These are phyloP conservation scores for Cyanodermella asteris DNA, from an alignment of 2,329 filamentous ascomycete genomes.

Conservation along the genomic window DNA sequence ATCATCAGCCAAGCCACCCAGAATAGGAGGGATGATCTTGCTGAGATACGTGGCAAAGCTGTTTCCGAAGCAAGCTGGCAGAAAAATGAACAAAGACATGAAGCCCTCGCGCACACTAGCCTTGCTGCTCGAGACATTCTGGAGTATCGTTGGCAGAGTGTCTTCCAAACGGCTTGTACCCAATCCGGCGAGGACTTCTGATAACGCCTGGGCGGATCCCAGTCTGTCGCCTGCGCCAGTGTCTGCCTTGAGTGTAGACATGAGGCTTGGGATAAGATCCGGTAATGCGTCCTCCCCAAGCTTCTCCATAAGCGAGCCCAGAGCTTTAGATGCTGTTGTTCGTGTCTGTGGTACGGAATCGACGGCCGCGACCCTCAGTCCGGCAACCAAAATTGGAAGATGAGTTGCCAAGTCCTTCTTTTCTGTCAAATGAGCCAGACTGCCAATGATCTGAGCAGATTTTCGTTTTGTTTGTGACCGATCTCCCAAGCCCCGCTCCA, in stretches of 20 bases:
- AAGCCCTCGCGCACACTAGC: slow-evolving; percentile 86
- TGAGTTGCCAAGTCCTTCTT: slow-evolving; percentile 83
- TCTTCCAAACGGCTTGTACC: slow-evolving; percentile 86
- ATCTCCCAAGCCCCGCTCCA: slow-evolving; percentile 78
- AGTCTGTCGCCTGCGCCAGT: slow-evolving; percentile 89
- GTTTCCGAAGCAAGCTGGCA: slow-evolving; percentile 97
- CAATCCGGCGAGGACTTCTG: slow-evolving; percentile 84
- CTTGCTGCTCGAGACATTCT: slow-evolving; percentile 86
- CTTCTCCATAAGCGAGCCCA: slow-evolving; percentile 95
- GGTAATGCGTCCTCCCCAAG: slow-evolving; percentile 89
- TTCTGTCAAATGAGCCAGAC: slow-evolving; percentile 87
- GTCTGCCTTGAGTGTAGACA: slow-evolving; percentile 94
- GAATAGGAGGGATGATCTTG: slow-evolving; percentile 85
- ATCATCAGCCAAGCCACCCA: slow-evolving; percentile 85
- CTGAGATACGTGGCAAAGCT: slow-evolving; percentile 91
- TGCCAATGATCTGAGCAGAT: slow-evolving; percentile 91
- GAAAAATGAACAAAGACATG: slow-evolving; percentile 98
- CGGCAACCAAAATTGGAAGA: slow-evolving; percentile 76
- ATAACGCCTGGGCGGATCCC: slow-evolving; percentile 87
- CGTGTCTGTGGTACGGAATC: slow-evolving; percentile 92
- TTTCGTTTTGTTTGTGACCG: slow-evolving; percentile 91
- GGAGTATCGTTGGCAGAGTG: slow-evolving; percentile 82
- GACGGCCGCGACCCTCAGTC: slow-evolving; percentile 69
- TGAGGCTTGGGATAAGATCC: slow-evolving; percentile 89
- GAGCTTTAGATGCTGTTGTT: slow-evolving; percentile 83